phyloP scores from a whole-genome alignment of 768 basidiomycete species.

The Boletus coccyginus region DNA sequence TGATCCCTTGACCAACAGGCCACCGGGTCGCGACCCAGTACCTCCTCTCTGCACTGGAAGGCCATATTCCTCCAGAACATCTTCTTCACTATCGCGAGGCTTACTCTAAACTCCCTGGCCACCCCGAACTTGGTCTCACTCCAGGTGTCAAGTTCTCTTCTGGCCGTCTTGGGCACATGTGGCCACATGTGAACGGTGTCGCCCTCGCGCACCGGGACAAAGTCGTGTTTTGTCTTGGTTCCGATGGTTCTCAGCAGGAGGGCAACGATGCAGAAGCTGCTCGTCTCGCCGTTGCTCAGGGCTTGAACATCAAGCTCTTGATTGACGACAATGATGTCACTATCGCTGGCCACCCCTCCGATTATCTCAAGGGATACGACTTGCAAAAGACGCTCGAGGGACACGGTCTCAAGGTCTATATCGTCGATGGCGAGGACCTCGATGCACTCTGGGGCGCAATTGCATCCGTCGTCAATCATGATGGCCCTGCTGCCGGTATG shows the following conservation, averaged over 20 bases:
- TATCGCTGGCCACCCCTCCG: constrained; percentile 86
- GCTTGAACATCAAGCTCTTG: constrained; percentile 79
- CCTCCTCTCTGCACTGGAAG: constrained; percentile 75
- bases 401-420: constrained; percentile 76
- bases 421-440: constrained; percentile 74
- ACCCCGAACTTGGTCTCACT: constrained; percentile 85
- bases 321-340: constrained; percentile 93
- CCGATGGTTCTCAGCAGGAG: constrained; percentile 90
- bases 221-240: constrained; percentile 79
- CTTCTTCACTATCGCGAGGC: constrained; percentile 85
- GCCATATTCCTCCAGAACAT: constrained; percentile 67
- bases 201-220: constrained; percentile 77
- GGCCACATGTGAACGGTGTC: constrained; percentile 85
- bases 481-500: constrained; percentile 80
- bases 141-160: constrained; percentile 94
- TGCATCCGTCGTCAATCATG: constrained; percentile 47
- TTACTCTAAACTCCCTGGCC: constrained; percentile 82
- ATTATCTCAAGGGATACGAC: constrained; percentile 80
- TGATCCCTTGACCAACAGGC: constrained; percentile 41
- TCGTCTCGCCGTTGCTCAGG: constrained; percentile 79
- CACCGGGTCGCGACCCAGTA: constrained; percentile 92
- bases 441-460: constrained; percentile 74
- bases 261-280: constrained; percentile 92
- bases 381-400: constrained; percentile 71
- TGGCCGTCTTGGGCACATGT: constrained; percentile 90